Conservation (phyloP, 1,139 yeast species). For the Candida sp. region DNA sequence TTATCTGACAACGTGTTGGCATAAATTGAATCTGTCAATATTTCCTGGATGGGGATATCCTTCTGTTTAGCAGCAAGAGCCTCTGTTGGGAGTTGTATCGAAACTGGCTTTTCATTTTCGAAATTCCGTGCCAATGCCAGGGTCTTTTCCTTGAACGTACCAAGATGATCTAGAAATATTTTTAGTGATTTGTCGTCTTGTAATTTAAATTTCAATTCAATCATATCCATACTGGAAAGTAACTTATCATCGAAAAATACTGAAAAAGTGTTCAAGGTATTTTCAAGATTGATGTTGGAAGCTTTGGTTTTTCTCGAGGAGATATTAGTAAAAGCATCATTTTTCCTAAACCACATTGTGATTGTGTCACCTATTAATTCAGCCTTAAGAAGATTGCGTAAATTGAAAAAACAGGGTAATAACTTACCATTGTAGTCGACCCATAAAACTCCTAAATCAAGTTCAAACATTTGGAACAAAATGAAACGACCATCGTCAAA, state of each 20-base stretch:
- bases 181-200: not conserved
- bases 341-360: not conserved
- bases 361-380: not conserved
- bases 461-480: conserved; percentile 7
- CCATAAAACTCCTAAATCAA: not conserved
- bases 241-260: not conserved
- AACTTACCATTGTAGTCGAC: not conserved
- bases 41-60: not conserved
- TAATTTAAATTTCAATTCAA: not conserved
- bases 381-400: not conserved
- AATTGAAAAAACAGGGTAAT: not conserved
- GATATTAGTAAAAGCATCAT: not conserved
- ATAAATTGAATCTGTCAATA: not conserved
- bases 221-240: not conserved
- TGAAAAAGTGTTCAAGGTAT: not conserved
- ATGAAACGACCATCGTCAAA: conserved; percentile 4
- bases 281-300: not conserved
- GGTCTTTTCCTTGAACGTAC: not conserved
- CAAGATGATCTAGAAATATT: not conserved
- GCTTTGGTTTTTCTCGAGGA: not conserved
- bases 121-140: not conserved
- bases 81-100: not conserved
- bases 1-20: not conserved
- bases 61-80: too few relatives aligned
- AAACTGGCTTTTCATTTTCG: not conserved